Base-by-base conservation (phyloP, 2,329 filamentous ascomycete genomes). In the Aspergillus melleus region DNA sequence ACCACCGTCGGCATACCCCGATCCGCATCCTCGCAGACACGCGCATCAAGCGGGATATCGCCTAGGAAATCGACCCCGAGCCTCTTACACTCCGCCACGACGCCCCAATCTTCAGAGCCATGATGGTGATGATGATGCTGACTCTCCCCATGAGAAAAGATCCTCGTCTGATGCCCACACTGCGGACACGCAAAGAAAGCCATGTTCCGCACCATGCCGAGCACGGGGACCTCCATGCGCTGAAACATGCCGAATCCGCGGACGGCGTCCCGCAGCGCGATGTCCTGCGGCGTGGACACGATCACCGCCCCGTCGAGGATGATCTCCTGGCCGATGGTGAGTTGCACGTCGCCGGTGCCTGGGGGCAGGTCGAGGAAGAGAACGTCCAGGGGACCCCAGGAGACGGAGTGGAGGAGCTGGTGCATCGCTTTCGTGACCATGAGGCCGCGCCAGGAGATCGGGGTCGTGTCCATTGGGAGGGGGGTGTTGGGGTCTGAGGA, bases 371-470 rank as follows among this genome's bases (percentile, higher is more conserved):
- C 95, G 2, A 99, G 81, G 3, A 99, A 89, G 0, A 99, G 82
- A 2, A 98, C 79, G 73, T 99, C 95, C 2, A 99, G 80, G 12
- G 88, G 88, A 14, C 89, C 91, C 95, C 95, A 99, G 55, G 95
- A 90, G 0, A 99, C 95, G 67, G 96, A 92, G 74, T 97, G 94
- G 8, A 99, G 84, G 5, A 99, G 86, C 73, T 99, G 95, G 67
- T 97, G 93, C 64, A 99, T 84, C 0, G 95, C 95, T 72, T 98
- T 99, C 84, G 96, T 96, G 14, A 98, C 91, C 93, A 99, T 97
- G 2, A 96, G 84, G 0, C 95, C 95, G 54, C 95, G 87, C 95
- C 95, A 99, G 32, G 95, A 93, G 16, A 99, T 90, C 0, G 93
- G 91, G 5, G 91, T 90, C 53, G 75, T 75, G 64, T 79, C 77